Base-by-base conservation (phyloP, 1,284 basidiomycete genomes). In the Stereum hirsutum region DNA sequence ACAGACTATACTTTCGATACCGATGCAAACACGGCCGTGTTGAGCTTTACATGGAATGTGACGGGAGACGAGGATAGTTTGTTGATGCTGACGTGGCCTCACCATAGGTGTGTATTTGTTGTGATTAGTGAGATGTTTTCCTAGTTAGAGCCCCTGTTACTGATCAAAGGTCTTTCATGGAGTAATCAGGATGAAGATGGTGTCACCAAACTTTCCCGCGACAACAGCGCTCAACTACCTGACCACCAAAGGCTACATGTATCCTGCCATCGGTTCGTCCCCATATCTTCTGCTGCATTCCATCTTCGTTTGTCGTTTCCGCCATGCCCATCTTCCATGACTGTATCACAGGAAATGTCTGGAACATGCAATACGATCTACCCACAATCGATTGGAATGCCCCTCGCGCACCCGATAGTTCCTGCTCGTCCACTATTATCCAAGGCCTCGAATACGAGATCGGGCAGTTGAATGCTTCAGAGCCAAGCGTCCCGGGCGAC, bases 31-130 rank as follows among this genome's bases (percentile, higher is more conserved):
- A 53, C 44, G 3, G 57, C 54, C 12, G 56, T 49, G 3, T 49
- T 63, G 42, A 52, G 46, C 38, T 63, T 62, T 50, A 59, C 55
- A 1, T 63, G 60, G 60, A 49, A 46, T 15, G 57, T 61, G 5
- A 47, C 48, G 23, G 60, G 60, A 14, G 54, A 50, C 43, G 48
- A 57, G 6, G 48, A 46, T 1, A 46, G 59, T n/a, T 52, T 62
- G 20, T 49, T 63, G 14, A 56, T 61, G 51, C 52, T 63, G 17
- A 60, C 60, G 27, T 63, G 60, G 58, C 60, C 61, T n/a, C 61
- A 63, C 44, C 61, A 63, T 45, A 50, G 61, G 59, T 58, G 51
- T 46, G 5, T n/a, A 6, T 34, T 26, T 24, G 3, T 20, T 30
- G 3, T 14, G 10, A 36, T n/a, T 5, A 3, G 28, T 39, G 11